Evolutionary conservation across 257 asterid species (phyloP), one percentile per base, ranked within the genome.

Genomic region (Ballota nigra): DNA sequence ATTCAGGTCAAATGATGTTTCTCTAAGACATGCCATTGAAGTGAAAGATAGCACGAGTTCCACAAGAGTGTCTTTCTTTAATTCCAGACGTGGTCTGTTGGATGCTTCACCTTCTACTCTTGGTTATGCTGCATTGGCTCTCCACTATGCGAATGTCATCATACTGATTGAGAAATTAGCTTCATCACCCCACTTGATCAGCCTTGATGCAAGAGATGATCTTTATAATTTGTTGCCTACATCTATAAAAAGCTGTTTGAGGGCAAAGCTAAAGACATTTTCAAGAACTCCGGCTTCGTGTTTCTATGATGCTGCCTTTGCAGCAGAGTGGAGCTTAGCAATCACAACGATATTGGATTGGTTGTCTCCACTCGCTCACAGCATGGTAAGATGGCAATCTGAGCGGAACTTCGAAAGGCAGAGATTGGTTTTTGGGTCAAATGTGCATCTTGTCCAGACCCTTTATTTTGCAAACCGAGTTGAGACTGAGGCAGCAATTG

Each of bases 401-500:
- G 97, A 88, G 81, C 76, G 91, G 22, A 92, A 83, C 71, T 83
- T 90, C 63, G 98, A 88, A 69, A 78, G 87, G 80, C 91, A 87
- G 73, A 79, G 82, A 43, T 60, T 86, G 84, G 73, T 73, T 62
- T 83, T 78, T 61, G 95, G 95, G 71, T 76, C 85, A 24, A 84
- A 82, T 63, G 91, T 90, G 76, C 91, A 88, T 79, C 92, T 90
- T 15, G 95, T 90, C 19, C 98, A 92, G 86, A 92, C 98, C 33
- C 96, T 92, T 59, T 79, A 85, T 88, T 92, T 85, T 77, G 97
- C 97, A 28, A 82, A 83, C 82, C 85, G 75, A 72, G 71, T 43
- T 2, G 84, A 89, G 79, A 83, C 91, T 0, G 97, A 87, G 82
- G 89, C 88, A 47, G 87, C 96, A 3, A 75, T 86, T 47, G 82